Evolutionary conservation across 192 early-diverging fungal genomes (phyloP).

Genomic region (Diversispora epigaea): DNA sequence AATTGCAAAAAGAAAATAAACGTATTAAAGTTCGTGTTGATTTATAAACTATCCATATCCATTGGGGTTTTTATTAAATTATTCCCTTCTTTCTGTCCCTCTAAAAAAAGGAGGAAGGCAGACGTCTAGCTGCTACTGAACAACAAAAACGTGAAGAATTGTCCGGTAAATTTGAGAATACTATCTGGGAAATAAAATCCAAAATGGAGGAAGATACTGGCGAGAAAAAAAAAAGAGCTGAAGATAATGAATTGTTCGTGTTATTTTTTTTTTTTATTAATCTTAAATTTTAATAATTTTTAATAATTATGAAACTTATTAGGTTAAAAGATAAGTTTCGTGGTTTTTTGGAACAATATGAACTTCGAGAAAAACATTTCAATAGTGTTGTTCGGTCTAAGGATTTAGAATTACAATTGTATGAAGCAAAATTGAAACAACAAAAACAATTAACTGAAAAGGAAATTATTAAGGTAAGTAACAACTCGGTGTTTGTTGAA

Average conservation of each 20-base stretch:
- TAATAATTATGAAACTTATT: neutral
- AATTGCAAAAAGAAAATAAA: slow-evolving; percentile 59
- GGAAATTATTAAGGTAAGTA: slow-evolving; percentile 38
- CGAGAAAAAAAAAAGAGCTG: slow-evolving; percentile 42
- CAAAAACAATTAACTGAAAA: slow-evolving; percentile 45
- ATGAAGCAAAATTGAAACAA: slow-evolving; percentile 55
- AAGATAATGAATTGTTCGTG: slow-evolving; percentile 50
- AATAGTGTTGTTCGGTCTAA: slow-evolving; percentile 54
- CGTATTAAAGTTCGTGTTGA: slow-evolving; percentile 50
- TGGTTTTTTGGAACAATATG: slow-evolving; percentile 61
- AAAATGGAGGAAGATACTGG: slow-evolving; percentile 52
- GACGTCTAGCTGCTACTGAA: slow-evolving; percentile 46
- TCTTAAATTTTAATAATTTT: neutral
- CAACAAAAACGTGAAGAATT: slow-evolving; percentile 58
- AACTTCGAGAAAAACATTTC: slow-evolving; percentile 62
- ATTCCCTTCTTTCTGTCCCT: neutral
- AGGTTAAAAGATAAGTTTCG: slow-evolving; percentile 61
- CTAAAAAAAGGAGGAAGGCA: slow-evolving; percentile 48
- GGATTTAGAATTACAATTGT: slow-evolving; percentile 59
- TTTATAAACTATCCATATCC: too few relatives aligned
- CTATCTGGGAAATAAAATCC: slow-evolving; percentile 59
- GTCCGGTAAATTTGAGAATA: slow-evolving; percentile 58
- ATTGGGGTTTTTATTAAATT: neutral
- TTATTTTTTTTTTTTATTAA: neutral
- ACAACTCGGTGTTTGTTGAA: too few relatives aligned